Evolutionary conservation across 2,329 filamentous ascomycete genomes (phyloP), one percentile per base, ranked within the genome.

Genomic region (Trichoderma breve): DNA sequence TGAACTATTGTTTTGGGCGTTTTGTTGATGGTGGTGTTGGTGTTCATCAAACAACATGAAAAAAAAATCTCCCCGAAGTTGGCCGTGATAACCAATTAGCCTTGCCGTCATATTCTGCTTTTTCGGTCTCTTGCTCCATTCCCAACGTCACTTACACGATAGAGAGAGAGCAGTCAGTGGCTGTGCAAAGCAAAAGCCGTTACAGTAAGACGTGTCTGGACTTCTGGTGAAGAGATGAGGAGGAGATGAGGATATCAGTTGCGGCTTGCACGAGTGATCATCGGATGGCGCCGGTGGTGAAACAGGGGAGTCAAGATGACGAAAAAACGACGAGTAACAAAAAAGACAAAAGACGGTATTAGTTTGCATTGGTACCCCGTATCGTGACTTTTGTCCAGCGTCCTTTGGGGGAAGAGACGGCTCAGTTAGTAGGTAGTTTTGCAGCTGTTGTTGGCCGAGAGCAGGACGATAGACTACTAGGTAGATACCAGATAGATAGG

Each of bases 321-420:
- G 36, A 12, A 28, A 64, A 64, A 51, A n/a, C 28, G 36, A 64
- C 61, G 18, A 64, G 43, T 32, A 64, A 47, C 61, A 51, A 47
- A 63, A n/a, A 4, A 47, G 7, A n/a, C 15, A 14, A 26, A 28
- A 21, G 47, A 53, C 47, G 21, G 47, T 21, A 53, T 64, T 64
- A 64, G 61, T 21, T 15, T 26, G 61, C 61, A 21, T 30, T 47
- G 61, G 61, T 64, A 64, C 61, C 61, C 61, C 61, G 61, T 64
- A 64, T 64, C 28, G 36, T 39, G 61, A 47, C 43, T 28, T 28
- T 30, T 39, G 15, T 11, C 36, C 36, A 39, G 36, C 15, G 36
- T 34, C 2, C 0, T 6, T 39, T 18, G 18, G 14, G 36, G 36
- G 36, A 14, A 18, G 36, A 18, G 43, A 14, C 43, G 43, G 43